Evolutionary conservation across 768 basidiomycete genomes (phyloP), one percentile per base, ranked within the genome.

Genomic region (Kwoniella sp.): DNA sequence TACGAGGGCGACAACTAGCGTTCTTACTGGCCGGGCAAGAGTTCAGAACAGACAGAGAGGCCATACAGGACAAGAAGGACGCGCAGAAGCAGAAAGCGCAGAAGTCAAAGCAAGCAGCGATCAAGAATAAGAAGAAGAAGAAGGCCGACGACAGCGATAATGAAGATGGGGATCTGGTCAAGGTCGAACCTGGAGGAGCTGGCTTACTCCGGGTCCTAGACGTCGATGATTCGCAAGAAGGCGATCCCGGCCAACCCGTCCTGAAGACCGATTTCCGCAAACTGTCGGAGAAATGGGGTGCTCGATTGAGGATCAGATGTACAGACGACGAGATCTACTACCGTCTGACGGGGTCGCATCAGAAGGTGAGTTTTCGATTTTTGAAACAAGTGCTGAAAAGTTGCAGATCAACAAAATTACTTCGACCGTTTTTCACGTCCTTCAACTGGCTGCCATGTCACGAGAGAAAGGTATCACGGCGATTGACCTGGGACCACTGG

Each of bases 311-410:
- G 28, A 64, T 77, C 5, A 62, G 73, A 28, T 72, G 71, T 38
- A 67, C 63, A 2, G 75, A 77, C 30, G 68, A 71, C 34, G 75
- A 74, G 51, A 71, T 77, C 31, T 77, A 77, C 53, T 69, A 66
- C 51, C 53, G 75, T 17, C 50, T 77, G 63, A 72, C 71, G 1
- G 75, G 75, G 25, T 71, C 70, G 0, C 68, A 71, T 66, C 71
- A 72, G n/a, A 70, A 68, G 67, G 75, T 74, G 38, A 59, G 68
- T 63, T 22, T 8, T 17, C 20, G 20, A 28, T 55, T 23, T 57
- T 25, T 45, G 51, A 59, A 2, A 51, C 37, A 17, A 17, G 25
- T 45, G 45, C 28, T 61, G 37, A 57, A 41, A 25, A 55, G 2
- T 20, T 51, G n/a, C 29, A 76, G 74, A 56, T 65, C 17, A 48